Evolutionary conservation across 139 green algal species (phyloP), one percentile per base, ranked within the genome.

Genomic region (Coccomyxa sp.): DNA sequence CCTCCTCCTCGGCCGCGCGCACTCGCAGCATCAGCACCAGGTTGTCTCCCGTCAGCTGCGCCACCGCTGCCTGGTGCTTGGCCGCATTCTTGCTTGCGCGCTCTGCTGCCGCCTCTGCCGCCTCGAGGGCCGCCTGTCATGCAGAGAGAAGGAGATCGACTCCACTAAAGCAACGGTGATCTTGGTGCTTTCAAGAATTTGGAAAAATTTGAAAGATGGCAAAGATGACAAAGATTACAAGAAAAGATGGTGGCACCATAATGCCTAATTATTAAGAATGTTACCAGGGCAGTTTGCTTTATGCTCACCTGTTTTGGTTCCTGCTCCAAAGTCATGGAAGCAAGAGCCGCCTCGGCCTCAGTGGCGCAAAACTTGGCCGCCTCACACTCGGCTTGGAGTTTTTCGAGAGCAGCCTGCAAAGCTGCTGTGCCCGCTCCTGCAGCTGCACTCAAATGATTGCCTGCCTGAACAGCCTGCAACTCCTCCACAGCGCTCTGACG

Each of bases 1-100:
- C 18, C 0, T 83, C 85, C 66, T 71, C 76, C 71, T 88, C 85
- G 23, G 76, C 80, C 38, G 32, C 51, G 32, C 76, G 63, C 51
- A 85, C 25, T n/a, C 81, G 76, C 81, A 88, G 81, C 38, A 85
- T 23, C 14, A 88, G 76, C 81, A 88, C 76, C n/a, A 85, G 57
- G 57, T 88, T 88, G 81, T 88, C 85, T 27, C 68, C 85, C 25
- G 85, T 88, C 76, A 85, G 51, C 31, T 28, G 58, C 23, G 81
- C 85, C 27, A 88, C 81, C 30, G 77, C 74, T 1, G 71, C 79
- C 63, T 82, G 81, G 66, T 85, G 82, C 38, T 77, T 76, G 21
- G 68, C 32, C 21, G 76, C 75, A 11, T 25, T 71, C 18, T 21
- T 25, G 21, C 63, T 17, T 66, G 75, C 82, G 27, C 30, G 38